Evolutionary conservation across 306 rosid species (phyloP).

Genomic region (Cicer chorassanicum): DNA sequence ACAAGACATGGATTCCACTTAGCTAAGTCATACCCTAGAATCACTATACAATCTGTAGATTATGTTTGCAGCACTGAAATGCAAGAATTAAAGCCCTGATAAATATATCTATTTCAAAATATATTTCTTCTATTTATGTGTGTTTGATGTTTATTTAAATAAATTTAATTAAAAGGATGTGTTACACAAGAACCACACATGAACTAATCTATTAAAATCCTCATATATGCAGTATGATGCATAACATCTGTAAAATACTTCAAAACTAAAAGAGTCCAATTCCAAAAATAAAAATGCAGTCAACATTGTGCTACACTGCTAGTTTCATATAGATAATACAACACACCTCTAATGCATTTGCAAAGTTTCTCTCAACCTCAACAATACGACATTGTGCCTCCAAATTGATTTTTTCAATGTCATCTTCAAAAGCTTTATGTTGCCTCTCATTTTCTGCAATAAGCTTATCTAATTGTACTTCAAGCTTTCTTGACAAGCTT

Average conservation of each 20-base stretch:
- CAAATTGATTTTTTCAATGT: slow-evolving; percentile 72
- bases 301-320: slow-evolving; percentile 12
- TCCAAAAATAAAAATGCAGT: neutral
- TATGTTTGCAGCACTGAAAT: slow-evolving; percentile 34
- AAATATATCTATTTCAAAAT: too few species aligned
- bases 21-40: slow-evolving; percentile 26
- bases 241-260: slow-evolving; percentile 28
- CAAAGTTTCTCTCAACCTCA: slow-evolving; percentile 87
- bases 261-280: slow-evolving; percentile 2
- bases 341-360: slow-evolving; percentile 93
- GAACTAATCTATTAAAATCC: slow-evolving; percentile 26
- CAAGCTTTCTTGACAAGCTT: slow-evolving; percentile 92
- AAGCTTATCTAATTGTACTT: slow-evolving; percentile 83
- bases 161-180: too few species aligned
- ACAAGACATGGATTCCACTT: neutral
- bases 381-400: slow-evolving; percentile 75
- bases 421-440: slow-evolving; percentile 82
- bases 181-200: slow-evolving; percentile 7
- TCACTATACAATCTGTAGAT: slow-evolving; percentile 27
- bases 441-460: slow-evolving; percentile 95
- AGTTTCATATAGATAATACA: slow-evolving; percentile 37
- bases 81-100: neutral
- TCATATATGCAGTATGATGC: neutral
- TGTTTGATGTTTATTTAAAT: too few species aligned
- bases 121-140: too few species aligned